Evolutionary conservation across 2,329 filamentous ascomycete genomes (phyloP), one percentile per base, ranked within the genome.

Genomic region (Ophiostoma angusticollis): DNA sequence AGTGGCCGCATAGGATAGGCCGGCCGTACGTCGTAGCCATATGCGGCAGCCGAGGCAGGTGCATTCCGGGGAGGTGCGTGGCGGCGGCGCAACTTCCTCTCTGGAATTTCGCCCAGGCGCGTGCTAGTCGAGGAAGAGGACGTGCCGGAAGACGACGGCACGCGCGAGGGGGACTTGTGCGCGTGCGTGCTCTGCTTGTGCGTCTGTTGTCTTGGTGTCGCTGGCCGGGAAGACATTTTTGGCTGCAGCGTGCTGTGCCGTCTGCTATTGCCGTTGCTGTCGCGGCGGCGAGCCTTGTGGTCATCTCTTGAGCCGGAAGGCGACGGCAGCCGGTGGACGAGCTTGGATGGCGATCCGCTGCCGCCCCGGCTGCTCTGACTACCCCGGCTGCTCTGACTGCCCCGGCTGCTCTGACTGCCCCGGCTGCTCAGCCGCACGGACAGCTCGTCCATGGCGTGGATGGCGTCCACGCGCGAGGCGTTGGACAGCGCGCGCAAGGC

Each of bases 401-500:
- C n/a, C n/a, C n/a, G n/a, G n/a, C n/a, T n/a, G n/a, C n/a, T n/a
- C n/a, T n/a, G n/a, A n/a, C n/a, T 14, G 21, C 14, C 17, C 5
- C 23, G 11, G 37, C 47, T 46, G n/a, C 45, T 44, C 17, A 58
- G 43, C 4, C 57, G 49, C 19, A 47, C 53, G 2, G 68, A 70
- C 19, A 72, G 54, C 13, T 59, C 57, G 36, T 67, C 59, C 39
- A 73, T 70, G 7, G 67, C 58, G 40, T 57, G 56, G 43, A 72
- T 59, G 2, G 67, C 65, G 35, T 70, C 64, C n/a, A 58, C 43
- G 19, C 67, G 58, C 0, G 67, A 70, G 3, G 60, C 52, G 41
- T 62, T 63, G 4, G 67, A 72, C 21, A 72, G 49, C 6, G 61
- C 58, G 43, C 63, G 52, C 21, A 73, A 57, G 3, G 63, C 64